Conservation (phyloP, 1,139 yeast species). For the Candida sojae region DNA sequence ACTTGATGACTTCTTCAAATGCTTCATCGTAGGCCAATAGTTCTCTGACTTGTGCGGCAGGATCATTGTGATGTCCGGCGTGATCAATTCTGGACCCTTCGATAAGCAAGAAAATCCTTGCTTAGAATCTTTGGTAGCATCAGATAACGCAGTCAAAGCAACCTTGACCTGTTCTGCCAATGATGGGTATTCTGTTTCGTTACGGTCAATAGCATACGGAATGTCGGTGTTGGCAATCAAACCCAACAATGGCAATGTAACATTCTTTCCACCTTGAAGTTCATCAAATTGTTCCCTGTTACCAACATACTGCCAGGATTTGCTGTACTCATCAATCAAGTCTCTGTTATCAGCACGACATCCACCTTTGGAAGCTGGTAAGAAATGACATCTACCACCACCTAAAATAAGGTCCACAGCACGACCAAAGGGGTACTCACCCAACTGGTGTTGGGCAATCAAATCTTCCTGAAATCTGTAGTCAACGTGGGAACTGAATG, state of each 20-base stretch:
- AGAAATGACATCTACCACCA: constrained; percentile 84
- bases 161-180: constrained; percentile 71
- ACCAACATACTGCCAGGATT: constrained; percentile 64
- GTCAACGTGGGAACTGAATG: constrained; percentile 77
- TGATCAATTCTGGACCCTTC: constrained; percentile 93
- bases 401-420: constrained; percentile 83
- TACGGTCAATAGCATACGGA: constrained; percentile 79
- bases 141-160: constrained; percentile 64
- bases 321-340: constrained; percentile 59
- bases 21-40: constrained; percentile 69
- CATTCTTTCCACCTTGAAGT: constrained; percentile 53
- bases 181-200: constrained; percentile 59
- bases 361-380: constrained; percentile 52
- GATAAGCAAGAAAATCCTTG: constrained; percentile 79
- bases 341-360: constrained; percentile 71
- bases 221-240: constrained; percentile 70
- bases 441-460: constrained; percentile 84
- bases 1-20: constrained; percentile 66
- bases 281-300: constrained; percentile 57
- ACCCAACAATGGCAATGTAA: constrained; percentile 71
- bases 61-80: constrained; percentile 88
- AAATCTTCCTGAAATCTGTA: constrained; percentile 74
- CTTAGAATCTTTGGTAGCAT: constrained; percentile 70
- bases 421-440: constrained; percentile 69
- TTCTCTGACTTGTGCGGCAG: constrained; percentile 46